Evolutionary conservation across 192 early-diverging fungal species (phyloP), one percentile per base, ranked within the genome.

Genomic region (Ambispora gerdemannii): DNA sequence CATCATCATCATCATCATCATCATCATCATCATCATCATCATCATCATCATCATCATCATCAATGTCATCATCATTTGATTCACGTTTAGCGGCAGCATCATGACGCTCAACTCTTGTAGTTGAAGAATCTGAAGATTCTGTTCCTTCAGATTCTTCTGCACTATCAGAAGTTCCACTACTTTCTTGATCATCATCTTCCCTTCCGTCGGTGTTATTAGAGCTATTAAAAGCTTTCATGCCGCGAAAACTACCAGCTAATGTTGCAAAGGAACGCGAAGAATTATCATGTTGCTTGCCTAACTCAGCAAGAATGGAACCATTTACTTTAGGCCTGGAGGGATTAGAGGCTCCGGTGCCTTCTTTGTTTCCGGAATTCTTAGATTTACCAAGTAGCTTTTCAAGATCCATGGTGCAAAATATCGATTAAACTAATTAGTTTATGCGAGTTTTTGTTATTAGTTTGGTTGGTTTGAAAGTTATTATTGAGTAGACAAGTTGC

Each of bases 41-140:
- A 43, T 43, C 6, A 43, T 15, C 15, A 10, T 15, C 15, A 15
- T 43, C 20, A n/a, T 56, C 7, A 56, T 6, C 8, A n/a, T 24
- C 20, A 13, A 24, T 56, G 27, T 20, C 53, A 4, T 4, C 20
- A 56, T 24, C 53, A 7, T 56, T 56, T 43, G 38, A 10, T 43
- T 6, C 6, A 15, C 38, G 6, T 43, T 43, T 43, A 15, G 38
- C 38, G 8, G 53, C 27, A 7, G 53, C 8, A 7, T 56, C 53
- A 27, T 56, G 27, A 20, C 20, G 53, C 20, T n/a, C 53, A 56
- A 56, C 53, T 56, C 53, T 56, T n/a, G 53, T 56, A 13, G 27
- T 56, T n/a, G 53, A 56, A 20, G 53, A 56, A 20, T 56, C 53
- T 7, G 53, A 24, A 24, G 53, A 56, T 56, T 24, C 53, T 4